Evolutionary conservation across 108 stramenopile species (phyloP).

Genomic region (Seminavis robusta): DNA sequence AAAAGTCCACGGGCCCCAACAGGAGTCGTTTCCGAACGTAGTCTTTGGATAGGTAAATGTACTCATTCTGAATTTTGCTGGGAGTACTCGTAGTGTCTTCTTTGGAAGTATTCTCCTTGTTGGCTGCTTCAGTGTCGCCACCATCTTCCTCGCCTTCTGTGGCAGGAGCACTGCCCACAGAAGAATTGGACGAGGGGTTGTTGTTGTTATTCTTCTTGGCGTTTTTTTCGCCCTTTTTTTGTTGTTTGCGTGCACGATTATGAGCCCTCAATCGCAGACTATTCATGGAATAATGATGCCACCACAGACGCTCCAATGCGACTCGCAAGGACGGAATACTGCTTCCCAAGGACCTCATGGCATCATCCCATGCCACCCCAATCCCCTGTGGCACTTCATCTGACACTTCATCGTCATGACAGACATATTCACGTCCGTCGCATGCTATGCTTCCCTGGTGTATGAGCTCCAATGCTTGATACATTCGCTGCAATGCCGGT

Average conservation of each 20-base stretch:
- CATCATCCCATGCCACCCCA: conserved; percentile 73
- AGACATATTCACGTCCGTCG: conserved; percentile 29
- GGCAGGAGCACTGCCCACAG: not conserved
- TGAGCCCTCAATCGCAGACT: not conserved
- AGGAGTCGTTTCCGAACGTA: conserved; percentile 39
- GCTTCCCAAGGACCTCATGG: conserved; percentile 60
- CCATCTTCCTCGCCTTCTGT: not conserved
- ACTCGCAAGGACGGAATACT: conserved; percentile 37
- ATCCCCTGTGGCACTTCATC: not conserved
- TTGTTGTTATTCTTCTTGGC: no score
- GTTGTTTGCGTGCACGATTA: conserved; percentile 4
- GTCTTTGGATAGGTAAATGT: conserved; percentile 10
- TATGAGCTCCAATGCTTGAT: conserved; percentile 48
- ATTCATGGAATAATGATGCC: conserved; percentile 7
- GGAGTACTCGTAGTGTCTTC: not conserved
- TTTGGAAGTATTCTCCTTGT: not conserved
- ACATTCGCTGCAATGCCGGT: conserved; percentile 38
- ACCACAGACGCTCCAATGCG: conserved; percentile 33
- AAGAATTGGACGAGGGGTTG: not conserved
- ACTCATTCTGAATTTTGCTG: not conserved
- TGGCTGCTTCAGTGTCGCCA: conserved; percentile 9
- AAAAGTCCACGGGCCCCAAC: conserved; percentile 64
- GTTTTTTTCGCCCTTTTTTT: conserved; percentile 1
- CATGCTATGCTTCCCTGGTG: conserved; percentile 49
- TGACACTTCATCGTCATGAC: conserved; percentile 20